phyloP scores from a whole-genome alignment of 805 yeast species.

The Cyberlindnera maclurae region DNA sequence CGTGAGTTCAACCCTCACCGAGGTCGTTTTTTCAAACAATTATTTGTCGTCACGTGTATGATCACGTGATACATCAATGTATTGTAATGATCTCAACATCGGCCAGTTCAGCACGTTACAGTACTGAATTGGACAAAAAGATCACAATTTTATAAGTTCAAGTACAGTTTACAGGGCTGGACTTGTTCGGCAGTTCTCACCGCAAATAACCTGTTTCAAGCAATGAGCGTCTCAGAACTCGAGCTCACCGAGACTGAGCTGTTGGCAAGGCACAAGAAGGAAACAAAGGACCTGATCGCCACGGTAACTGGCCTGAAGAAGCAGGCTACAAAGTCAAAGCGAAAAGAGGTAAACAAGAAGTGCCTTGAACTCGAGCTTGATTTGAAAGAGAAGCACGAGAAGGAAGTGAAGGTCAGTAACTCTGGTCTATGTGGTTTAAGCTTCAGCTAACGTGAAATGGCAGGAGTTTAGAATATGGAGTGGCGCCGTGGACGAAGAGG shows the following conservation, averaged over 20 bases:
- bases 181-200: too few species aligned
- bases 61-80: not conserved
- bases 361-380: conserved; percentile 54
- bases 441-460: too few species aligned
- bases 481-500: conserved; percentile 36
- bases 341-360: conserved; percentile 55
- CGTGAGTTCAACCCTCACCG: conserved; percentile 5
- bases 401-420: conserved; percentile 34
- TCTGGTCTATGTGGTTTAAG: too few species aligned
- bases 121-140: too few species aligned
- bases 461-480: conserved; percentile 18
- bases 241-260: conserved; percentile 35
- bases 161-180: too few species aligned
- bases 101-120: too few species aligned
- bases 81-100: too few species aligned
- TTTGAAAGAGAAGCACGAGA: conserved; percentile 45
- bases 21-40: conserved; percentile 4
- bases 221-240: too few species aligned
- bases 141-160: too few species aligned
- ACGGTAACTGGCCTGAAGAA: conserved; percentile 71
- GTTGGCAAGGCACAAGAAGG: conserved; percentile 59
- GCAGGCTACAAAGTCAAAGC: conserved; percentile 74
- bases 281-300: conserved; percentile 57
- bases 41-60: too few species aligned
- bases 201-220: too few species aligned